These are phyloP conservation scores for Cornus kousa DNA, from an alignment of 148 eudicot species.

Conservation along the genomic window DNA sequence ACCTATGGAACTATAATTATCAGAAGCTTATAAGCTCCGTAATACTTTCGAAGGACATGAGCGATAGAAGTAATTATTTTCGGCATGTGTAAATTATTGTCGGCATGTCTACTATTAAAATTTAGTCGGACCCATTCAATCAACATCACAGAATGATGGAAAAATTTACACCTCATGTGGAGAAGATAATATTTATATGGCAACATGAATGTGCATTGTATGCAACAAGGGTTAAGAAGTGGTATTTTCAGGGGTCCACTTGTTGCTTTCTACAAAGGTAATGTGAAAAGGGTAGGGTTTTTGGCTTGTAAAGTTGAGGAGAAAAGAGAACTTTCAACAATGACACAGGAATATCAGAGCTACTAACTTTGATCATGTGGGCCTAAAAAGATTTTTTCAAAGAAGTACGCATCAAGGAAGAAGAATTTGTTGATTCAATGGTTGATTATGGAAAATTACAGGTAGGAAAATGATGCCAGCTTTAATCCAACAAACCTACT, in stretches of 20 bases:
- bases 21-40: background rate
- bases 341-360: background rate
- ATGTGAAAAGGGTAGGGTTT: slow-evolving; percentile 12
- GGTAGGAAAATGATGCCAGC: slow-evolving; percentile 2
- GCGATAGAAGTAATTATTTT: background rate
- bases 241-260: background rate
- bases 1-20: background rate
- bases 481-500: slow-evolving; percentile 7
- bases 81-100: too few relatives aligned
- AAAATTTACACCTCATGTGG: slow-evolving; percentile 8
- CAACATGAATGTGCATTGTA: background rate
- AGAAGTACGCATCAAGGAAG: background rate
- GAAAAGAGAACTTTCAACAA: slow-evolving; percentile 5
- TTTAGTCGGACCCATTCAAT: background rate
- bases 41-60: background rate
- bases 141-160: background rate
- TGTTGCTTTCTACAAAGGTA: slow-evolving; percentile 14
- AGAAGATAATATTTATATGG: slow-evolving; percentile 9
- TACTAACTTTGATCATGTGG: background rate
- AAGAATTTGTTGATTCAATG: too few relatives aligned
- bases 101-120: background rate
- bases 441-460: background rate
- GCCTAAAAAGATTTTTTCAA: background rate
- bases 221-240: background rate
- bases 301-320: background rate